A percentile compares a stretch with the other conserved stretches of the same genome.
Evolutionary conservation across 768 basidiomycete genomes (phyloP).

Genomic region (Plicaturopsis crispa): DNA sequence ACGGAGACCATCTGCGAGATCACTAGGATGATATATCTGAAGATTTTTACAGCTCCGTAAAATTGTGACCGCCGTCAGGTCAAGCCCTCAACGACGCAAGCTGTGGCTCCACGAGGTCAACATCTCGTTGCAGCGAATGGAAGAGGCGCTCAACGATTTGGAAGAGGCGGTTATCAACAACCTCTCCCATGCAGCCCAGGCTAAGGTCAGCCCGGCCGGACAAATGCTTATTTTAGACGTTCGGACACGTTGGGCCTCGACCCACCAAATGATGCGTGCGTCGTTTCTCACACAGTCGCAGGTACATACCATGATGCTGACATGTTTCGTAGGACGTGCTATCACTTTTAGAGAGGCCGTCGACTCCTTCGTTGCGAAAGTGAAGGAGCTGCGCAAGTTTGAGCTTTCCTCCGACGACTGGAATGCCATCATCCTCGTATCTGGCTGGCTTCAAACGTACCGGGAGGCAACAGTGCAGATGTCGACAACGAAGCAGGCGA

Average conservation of each 20-base stretch:
- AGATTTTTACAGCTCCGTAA: not conserved
- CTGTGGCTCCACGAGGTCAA: not conserved
- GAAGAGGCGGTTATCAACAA: no score
- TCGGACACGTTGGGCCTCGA: slow-evolving; percentile 24
- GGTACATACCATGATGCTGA: slow-evolving; percentile 1
- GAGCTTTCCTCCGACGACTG: slow-evolving; percentile 19
- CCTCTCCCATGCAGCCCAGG: no score
- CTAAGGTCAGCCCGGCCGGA: no score
- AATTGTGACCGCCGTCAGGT: not conserved
- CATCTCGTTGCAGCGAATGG: not conserved
- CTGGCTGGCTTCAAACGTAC: slow-evolving; percentile 20
- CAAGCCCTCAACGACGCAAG: not conserved
- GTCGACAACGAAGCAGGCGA: slow-evolving; percentile 21
- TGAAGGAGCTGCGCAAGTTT: slow-evolving; percentile 11
- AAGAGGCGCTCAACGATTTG: not conserved
- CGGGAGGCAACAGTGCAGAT: slow-evolving; percentile 23
- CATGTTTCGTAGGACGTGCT: slow-evolving; percentile 15
- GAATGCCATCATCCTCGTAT: slow-evolving; percentile 14
- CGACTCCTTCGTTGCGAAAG: slow-evolving; percentile 9
- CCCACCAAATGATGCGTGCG: slow-evolving; percentile 25
- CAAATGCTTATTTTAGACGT: slow-evolving; percentile 24
- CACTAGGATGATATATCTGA: no score
- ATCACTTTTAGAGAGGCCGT: slow-evolving; percentile 11
- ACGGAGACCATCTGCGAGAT: no score
- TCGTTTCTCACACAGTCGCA: not conserved